Base-by-base conservation (phyloP, 1,139 yeast species). In the Lodderomyces theae region DNA sequence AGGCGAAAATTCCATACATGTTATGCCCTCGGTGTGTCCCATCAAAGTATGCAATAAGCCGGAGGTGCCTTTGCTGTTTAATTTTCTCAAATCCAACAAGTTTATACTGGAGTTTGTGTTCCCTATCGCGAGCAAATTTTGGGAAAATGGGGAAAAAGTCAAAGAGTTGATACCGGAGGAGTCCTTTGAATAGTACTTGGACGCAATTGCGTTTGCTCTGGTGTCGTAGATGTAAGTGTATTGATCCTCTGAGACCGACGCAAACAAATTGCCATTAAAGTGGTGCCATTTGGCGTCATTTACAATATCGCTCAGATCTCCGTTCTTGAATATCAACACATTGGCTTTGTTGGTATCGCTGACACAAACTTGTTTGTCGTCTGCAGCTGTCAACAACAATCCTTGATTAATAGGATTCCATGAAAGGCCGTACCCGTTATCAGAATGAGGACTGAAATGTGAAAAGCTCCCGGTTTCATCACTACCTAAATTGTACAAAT, bases 251-350 rank as follows among this genome's bases (percentile, higher is more conserved):
- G 88, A 79, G 0, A 82, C 90, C 4, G 87, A 72, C 0, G 85
- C 92, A 56, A 83, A 78, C 7, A 79, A 31, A 45, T 71, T 63
- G 11, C 61, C 63, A 41, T 76, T 68, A 43, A 73, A 68, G 25
- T 61, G 58, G 51, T 82, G 85, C 87, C 90, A 85, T 59, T 81
- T 79, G 18, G 80, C 82, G 52, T 84, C 94, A 52, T 86, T 86
- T 10, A 85, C 87, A 24, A 81, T 80, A 47, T 79, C 81, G 0
- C 58, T 51, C 49, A 82, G 86, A 2, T 33, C 22, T 21, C 42
- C 42, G 19, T 41, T 44, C 22, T 43, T 35, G 24, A 43, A 44
- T 6, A 45, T 17, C 13, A 32, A 21, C 6, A 17, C 45, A 10
- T 47, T 51, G 21, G 45, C 45, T 3, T 45, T 46, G 17, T 39